These are phyloP conservation scores for Colletotrichum orchidophilum DNA, from an alignment of 2,329 filamentous ascomycete species.

Conservation along the genomic window DNA sequence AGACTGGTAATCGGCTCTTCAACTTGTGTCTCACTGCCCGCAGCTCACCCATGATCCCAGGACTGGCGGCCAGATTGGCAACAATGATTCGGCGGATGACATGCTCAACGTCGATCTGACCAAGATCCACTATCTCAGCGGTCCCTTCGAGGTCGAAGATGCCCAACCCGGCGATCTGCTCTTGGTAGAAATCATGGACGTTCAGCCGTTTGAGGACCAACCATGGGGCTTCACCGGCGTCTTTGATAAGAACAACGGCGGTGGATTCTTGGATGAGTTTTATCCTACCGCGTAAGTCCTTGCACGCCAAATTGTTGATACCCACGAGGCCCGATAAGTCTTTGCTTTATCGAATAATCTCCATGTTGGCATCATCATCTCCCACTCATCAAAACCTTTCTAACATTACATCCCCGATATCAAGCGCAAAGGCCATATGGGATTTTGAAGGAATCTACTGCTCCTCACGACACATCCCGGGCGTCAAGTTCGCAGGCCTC, in stretches of 20 bases:
- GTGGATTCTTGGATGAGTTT: conserved; percentile 87
- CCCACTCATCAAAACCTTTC: background rate
- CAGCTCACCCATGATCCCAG: conserved; percentile 42
- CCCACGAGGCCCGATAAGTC: background rate
- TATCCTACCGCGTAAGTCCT: conserved; percentile 80
- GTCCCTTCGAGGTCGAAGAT: conserved; percentile 86
- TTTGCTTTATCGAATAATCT: background rate
- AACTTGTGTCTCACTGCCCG: conserved; percentile 14
- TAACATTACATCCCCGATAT: background rate
- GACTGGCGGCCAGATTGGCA: conserved; percentile 84
- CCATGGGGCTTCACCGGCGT: conserved; percentile 93
- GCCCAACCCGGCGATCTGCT: conserved; percentile 88
- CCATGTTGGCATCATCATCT: background rate
- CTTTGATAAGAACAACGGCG: conserved; percentile 83
- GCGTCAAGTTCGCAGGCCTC: conserved; percentile 86
- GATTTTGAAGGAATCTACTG: conserved; percentile 72
- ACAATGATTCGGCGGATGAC: conserved; percentile 91
- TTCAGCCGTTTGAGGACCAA: conserved; percentile 85
- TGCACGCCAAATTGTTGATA: background rate
- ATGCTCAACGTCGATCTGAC: conserved; percentile 86
- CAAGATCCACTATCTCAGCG: conserved; percentile 86
- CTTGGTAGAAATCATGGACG: conserved; percentile 90
- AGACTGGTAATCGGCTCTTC: conserved; percentile 67
- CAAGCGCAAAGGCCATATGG: conserved; percentile 65
- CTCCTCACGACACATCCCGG: conserved; percentile 85